Evolutionary conservation across 2,329 filamentous ascomycete species (phyloP).

Genomic region (Phyllosticta citribraziliensis): DNA sequence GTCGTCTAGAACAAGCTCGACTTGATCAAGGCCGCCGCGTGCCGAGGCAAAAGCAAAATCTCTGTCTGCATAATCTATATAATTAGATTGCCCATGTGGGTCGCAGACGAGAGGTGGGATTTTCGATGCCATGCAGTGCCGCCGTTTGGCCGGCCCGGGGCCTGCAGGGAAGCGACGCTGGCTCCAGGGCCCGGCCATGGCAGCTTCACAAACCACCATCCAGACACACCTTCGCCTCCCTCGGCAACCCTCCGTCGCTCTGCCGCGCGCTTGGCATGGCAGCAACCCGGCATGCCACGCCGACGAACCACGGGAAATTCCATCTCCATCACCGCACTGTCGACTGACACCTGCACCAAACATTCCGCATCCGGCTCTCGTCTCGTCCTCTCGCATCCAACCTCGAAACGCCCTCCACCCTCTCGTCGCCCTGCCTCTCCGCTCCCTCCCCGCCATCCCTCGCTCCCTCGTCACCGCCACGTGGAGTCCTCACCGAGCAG

Average conservation of each 20-base stretch:
- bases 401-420: neutral
- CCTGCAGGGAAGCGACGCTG: neutral
- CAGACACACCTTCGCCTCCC: neutral
- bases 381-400: neutral
- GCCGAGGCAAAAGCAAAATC: neutral
- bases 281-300: neutral
- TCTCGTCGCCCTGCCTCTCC: neutral
- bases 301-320: neutral
- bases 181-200: no score
- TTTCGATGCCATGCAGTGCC: neutral
- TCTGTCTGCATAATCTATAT: neutral
- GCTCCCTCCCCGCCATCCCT: neutral
- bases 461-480: neutral
- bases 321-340: neutral
- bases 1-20: neutral
- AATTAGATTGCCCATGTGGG: neutral
- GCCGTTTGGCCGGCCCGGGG: neutral
- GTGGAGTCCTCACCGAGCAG: neutral
- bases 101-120: neutral
- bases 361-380: neutral
- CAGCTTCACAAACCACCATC: neutral
- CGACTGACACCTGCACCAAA: neutral
- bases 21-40: neutral
- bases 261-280: neutral
- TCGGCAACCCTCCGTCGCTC: neutral